Base-by-base conservation (phyloP, 257 asterid genomes). In the Penstemon barbatus region DNA sequence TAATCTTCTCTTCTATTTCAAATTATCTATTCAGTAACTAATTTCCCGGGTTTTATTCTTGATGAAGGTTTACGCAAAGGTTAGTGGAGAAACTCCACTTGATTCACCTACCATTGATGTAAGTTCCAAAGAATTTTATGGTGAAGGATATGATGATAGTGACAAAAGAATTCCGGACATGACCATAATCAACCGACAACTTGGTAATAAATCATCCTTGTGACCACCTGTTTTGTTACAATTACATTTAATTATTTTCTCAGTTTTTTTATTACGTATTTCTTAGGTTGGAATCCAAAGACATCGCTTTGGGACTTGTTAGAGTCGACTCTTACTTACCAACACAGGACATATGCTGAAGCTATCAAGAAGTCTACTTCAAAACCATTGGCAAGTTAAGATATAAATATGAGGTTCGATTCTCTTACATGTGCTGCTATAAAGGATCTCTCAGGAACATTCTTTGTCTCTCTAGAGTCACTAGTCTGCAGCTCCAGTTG, bases 101-200 rank as follows among this genome's bases (percentile, higher is more conserved):
- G 93, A 79, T 46, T 49, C 74, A 6, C 91, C 96, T 44, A 86
- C 96, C 18, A 44, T 84, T 61, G 93, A 88, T 64, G 63, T 88
- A 67, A 88, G 87, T 74, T 87, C 94, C 49, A 81, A 85, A 87
- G 91, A 87, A 74, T 87, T 87, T 40, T 87, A 87, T 18, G 91
- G 94, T 5, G 94, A 82, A 72, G 91, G 94, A 43, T 87, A 87
- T 37, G 94, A 87, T 72, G 94, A 87, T 65, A 87, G 94, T 65
- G 94, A 87, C 72, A 87, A 86, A 79, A 79, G 96, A 75, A 88
- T 88, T 70, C 93, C 96, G 6, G 94, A 87, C 72, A 87, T 87
- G 94, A 84, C 91, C 63, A 82, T 82, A 77, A 87, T 87, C 77
- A 87, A 87, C 83, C 71, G 50, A 70, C 89, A 85, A 71, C 90